These are phyloP conservation scores for Hyaloperonospora arabidopsidis DNA, from an alignment of 352 stramenopile species.

Conservation along the genomic window DNA sequence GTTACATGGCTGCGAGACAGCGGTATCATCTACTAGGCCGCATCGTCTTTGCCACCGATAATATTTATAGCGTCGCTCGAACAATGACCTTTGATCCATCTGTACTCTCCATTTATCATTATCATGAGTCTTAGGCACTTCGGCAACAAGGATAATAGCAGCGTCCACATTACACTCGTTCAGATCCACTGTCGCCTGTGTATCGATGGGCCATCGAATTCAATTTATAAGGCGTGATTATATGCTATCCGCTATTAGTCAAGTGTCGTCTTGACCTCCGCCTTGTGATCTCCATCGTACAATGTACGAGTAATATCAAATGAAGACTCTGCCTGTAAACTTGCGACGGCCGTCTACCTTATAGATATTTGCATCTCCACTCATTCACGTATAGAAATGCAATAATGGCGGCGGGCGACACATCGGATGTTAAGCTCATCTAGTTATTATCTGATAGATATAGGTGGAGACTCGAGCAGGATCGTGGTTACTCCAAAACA, in stretches of 20 bases:
- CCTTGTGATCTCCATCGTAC: conserved; percentile 1
- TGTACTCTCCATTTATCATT: conserved; percentile 1
- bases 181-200: conserved; percentile 9
- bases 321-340: conserved; percentile 3
- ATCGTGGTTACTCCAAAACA: no score
- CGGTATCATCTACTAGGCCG: neutral
- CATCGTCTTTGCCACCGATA: conserved; percentile 6
- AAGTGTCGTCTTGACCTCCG: neutral
- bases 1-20: conserved; percentile 16
- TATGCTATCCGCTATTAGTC: conserved; percentile 9
- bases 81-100: no score
- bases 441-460: no score
- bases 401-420: no score
- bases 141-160: neutral
- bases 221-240: neutral
- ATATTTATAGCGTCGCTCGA: conserved; percentile 6
- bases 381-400: no score
- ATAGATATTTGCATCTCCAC: neutral
- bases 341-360: conserved; percentile 9
- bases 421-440: no score
- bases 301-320: conserved; percentile 3
- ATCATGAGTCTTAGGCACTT: conserved; percentile 1
- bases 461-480: no score
- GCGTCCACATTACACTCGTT: neutral
- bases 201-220: conserved; percentile 5